Percentiles rank a stretch among this genome's conserved stretches.
Conservation (phyloP, 345 rosid genomes). For the Psidium friedrichsthalianum region DNA sequence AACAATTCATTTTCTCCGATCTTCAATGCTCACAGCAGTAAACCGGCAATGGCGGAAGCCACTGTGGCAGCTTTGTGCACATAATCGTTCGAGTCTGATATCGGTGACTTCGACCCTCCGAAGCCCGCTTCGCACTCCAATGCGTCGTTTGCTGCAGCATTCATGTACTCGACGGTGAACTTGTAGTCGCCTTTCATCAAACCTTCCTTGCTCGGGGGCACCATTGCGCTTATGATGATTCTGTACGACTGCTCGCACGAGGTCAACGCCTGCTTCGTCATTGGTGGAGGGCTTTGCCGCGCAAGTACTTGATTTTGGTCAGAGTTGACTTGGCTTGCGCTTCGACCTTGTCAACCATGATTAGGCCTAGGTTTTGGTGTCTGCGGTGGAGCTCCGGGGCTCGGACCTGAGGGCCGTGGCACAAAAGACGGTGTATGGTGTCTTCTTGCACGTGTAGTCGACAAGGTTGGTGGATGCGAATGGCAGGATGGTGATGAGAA, state of each 20-base stretch:
- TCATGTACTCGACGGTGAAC: conserved; percentile 6
- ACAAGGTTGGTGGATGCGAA: neutral
- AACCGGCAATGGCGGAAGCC: conserved; percentile 15
- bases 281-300: conserved; percentile 2
- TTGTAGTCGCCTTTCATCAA: conserved; percentile 15
- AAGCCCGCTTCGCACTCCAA: conserved; percentile 11
- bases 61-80: conserved; percentile 7
- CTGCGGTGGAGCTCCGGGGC: neutral
- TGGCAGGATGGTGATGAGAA: neutral
- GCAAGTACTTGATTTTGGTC: conserved; percentile 4
- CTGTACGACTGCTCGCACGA: conserved; percentile 8
- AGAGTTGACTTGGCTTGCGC: conserved; percentile 1
- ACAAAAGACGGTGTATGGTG: neutral
- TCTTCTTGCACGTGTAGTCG: neutral
- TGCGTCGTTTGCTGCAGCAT: conserved; percentile 11
- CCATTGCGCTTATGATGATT: conserved; percentile 7
- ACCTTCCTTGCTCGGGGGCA: conserved; percentile 4
- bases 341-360: conserved; percentile 13
- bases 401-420: neutral
- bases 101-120: conserved; percentile 5
- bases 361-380: conserved; percentile 6
- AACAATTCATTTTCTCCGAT: neutral
- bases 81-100: conserved; percentile 7
- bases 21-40: conserved; percentile 5
- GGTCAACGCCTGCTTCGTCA: conserved; percentile 1